Base-by-base conservation (phyloP, 2,329 filamentous ascomycete genomes). In the Aspergillus transmontanensis region DNA sequence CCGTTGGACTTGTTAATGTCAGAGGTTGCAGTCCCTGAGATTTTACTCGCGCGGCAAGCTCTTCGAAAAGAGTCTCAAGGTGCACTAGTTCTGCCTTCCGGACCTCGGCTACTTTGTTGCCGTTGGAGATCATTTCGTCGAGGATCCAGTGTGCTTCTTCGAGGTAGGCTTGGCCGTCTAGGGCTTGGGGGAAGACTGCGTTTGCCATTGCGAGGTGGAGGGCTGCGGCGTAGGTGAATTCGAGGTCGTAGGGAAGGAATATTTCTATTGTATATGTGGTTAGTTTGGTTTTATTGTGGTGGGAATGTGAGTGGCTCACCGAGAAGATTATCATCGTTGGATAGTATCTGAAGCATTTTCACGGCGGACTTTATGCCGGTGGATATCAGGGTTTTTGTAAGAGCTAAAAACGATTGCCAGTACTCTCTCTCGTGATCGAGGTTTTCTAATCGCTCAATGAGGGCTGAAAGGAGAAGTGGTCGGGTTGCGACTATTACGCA, bases 401-500 rank as follows among this genome's bases (percentile, higher is more conserved):
- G 73, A 1, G 68, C 68, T 0, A 80, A 64, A 32, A 80, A 76
- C 0, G 59, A 72, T 11, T 75, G 71, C 36, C 75, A 76, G 34
- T 78, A 71, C 23, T 78, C 72, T 3, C 57, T 61, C 55, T 66
- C 68, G 3, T 71, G 63, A 0, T 63, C 66, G 0, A 78, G 61
- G 6, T 70, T 73, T 0, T 79, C 74, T 0, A 79, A 61, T 2
- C 77, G 69, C 54, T 80, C 76, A 53, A 76, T 79, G 0, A 81
- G 68, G 0, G 80, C 73, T 0, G 78, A 80, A 0, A 81, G 70
- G 0, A 81, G 59, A 0, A 80, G 69, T 2, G 79, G 78, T 0
- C 78, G 68, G 1, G 79, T 81, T 0, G 77, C 79, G 0, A 80
- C 68, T 2, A 80, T 79, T 0, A 81, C 78, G n/a, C 78, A 80